Evolutionary conservation across 1,284 basidiomycete genomes (phyloP).

Genomic region (Cutaneotrichosporon sp.): DNA sequence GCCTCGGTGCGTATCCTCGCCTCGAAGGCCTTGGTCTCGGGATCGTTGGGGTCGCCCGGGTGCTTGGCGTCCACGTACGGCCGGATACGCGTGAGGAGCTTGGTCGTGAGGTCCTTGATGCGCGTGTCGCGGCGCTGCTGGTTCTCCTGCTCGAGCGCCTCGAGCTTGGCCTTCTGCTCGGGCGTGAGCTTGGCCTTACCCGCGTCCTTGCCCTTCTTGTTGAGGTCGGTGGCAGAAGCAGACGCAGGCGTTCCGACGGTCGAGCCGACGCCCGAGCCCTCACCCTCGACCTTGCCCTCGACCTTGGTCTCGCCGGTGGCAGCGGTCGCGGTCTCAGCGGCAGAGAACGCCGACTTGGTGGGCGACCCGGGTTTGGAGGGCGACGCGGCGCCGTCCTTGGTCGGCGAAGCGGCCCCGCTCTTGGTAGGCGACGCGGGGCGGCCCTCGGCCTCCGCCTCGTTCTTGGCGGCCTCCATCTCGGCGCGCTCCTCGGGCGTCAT

Average conservation of each 20-base stretch:
- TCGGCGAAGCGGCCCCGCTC: slow-evolving; percentile 30
- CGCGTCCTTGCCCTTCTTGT: slow-evolving; percentile 35
- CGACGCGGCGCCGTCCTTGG: slow-evolving; percentile 20
- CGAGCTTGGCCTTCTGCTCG: slow-evolving; percentile 80
- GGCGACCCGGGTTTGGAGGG: slow-evolving; percentile 2
- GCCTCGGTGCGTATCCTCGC: slow-evolving; percentile 79
- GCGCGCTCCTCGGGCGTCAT: slow-evolving; percentile 87
- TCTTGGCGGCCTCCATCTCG: slow-evolving; percentile 67
- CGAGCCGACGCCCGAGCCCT: slow-evolving; percentile 12
- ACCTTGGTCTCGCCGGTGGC: not conserved
- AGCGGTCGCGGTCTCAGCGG: not conserved
- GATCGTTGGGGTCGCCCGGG: slow-evolving; percentile 82
- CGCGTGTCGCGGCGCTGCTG: slow-evolving; percentile 74
- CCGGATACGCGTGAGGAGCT: slow-evolving; percentile 78
- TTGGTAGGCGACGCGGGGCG: slow-evolving; percentile 21
- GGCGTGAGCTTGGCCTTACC: slow-evolving; percentile 66
- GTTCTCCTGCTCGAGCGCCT: slow-evolving; percentile 75
- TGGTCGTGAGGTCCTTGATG: slow-evolving; percentile 67
- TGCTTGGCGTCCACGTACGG: slow-evolving; percentile 86
- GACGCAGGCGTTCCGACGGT: slow-evolving; percentile 21
- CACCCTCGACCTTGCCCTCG: not conserved
- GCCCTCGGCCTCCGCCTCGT: slow-evolving; percentile 31
- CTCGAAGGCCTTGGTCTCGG: slow-evolving; percentile 77
- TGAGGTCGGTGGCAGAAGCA: slow-evolving; percentile 30
- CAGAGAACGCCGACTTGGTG: not conserved